A percentile compares a stretch with the other conserved stretches of the same genome.
Conservation (phyloP, 441 rosid genomes). For the Pelargonium fulgidum region DNA sequence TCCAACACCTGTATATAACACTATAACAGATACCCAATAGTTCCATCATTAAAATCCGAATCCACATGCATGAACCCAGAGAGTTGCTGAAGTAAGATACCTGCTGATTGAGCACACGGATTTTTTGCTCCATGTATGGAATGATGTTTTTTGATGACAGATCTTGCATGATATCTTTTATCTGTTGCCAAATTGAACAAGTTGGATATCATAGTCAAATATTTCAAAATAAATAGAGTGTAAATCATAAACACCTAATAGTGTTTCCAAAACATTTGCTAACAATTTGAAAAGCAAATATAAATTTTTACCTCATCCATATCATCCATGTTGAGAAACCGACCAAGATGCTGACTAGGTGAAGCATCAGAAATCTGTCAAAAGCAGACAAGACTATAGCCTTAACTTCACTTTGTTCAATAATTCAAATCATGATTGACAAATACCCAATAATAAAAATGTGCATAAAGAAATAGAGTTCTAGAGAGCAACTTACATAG, state of each 20-base stretch:
- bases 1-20: not conserved
- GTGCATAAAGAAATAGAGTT: conserved; percentile 17
- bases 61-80: conserved; percentile 15
- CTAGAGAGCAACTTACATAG: conserved; percentile 47
- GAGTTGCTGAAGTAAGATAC: conserved; percentile 29
- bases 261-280: conserved; percentile 12
- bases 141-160: conserved; percentile 82
- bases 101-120: conserved; percentile 89
- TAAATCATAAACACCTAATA: conserved; percentile 17
- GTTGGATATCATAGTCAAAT: conserved; percentile 16
- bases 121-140: conserved; percentile 97
- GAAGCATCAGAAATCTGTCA: conserved; percentile 61
- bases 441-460: conserved; percentile 14
- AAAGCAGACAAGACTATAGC: conserved; percentile 25
- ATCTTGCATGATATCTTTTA: conserved; percentile 85
- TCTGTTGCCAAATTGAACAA: conserved; percentile 45
- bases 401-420: conserved; percentile 19
- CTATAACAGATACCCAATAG: conserved; percentile 1
- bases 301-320: conserved; percentile 52
- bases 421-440: conserved; percentile 18
- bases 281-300: conserved; percentile 16
- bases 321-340: conserved; percentile 72
- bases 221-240: conserved; percentile 23
- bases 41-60: not conserved
- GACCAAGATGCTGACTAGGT: conserved; percentile 51